Conservation (phyloP, 179 eudicot species). For the Gypsophila paniculata region DNA sequence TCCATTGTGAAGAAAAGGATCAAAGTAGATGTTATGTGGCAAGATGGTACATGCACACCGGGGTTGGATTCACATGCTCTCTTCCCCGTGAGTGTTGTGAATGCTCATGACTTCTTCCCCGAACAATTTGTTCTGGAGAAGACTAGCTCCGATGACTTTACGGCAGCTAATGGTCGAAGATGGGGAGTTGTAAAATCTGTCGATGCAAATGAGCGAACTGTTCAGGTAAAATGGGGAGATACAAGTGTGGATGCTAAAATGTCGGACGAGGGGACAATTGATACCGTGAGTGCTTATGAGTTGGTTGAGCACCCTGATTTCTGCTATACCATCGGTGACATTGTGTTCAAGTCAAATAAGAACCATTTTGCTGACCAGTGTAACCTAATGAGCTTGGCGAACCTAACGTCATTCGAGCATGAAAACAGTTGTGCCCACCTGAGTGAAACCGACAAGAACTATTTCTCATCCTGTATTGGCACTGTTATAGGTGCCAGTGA, state of each 20-base stretch:
- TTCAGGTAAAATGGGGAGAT: constrained; percentile 57
- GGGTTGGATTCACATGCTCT: constrained; percentile 68
- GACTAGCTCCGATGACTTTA: constrained; percentile 47
- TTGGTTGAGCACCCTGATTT: constrained; percentile 81
- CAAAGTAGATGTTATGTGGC: constrained; percentile 84
- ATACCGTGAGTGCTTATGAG: constrained; percentile 86
- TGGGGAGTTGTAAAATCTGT: constrained; percentile 76
- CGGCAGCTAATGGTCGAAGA: constrained; percentile 28
- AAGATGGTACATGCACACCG: constrained; percentile 63
- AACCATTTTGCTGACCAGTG: constrained; percentile 18
- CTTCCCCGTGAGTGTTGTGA: constrained; percentile 46
- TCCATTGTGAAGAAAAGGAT: constrained; percentile 61
- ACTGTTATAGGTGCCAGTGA: constrained; percentile 51
- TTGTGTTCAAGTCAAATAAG: constrained; percentile 49
- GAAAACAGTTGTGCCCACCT: constrained; percentile 17
- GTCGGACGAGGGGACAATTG: constrained; percentile 30
- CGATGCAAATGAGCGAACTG: constrained; percentile 74
- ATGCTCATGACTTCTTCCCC: constrained; percentile 88
- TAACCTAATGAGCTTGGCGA: constrained; percentile 17
- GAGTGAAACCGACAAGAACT: constrained; percentile 22
- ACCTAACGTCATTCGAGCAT: constrained; percentile 13
- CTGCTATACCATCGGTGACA: constrained; percentile 64
- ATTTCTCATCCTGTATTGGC: constrained; percentile 58
- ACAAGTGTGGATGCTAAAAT: constrained; percentile 11
- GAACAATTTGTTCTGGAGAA: constrained; percentile 69